Evolutionary conservation across 306 rosid species (phyloP).

Genomic region (Vicia villosa): DNA sequence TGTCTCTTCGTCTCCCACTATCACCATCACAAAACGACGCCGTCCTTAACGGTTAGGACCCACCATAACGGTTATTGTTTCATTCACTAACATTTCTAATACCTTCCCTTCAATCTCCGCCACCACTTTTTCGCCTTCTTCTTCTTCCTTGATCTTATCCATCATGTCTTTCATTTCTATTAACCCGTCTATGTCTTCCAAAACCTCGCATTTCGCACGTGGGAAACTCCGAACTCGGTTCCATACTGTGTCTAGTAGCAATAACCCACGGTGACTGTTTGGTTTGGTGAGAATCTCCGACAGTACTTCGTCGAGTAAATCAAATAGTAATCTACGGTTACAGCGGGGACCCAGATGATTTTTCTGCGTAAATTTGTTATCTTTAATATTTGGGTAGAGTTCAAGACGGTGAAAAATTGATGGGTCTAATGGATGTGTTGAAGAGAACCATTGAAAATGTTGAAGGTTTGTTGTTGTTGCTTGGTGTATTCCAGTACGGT

Average conservation of each 20-base stretch:
- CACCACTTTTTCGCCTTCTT: conserved; percentile 57
- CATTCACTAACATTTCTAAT: conserved; percentile 62
- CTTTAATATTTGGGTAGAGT: conserved; percentile 27
- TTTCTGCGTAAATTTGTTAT: conserved; percentile 10
- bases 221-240: conserved; percentile 56
- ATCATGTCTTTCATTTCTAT: conserved; percentile 62
- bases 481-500: conserved; percentile 51
- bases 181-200: conserved; percentile 77
- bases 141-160: conserved; percentile 9
- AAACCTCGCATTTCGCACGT: conserved; percentile 55
- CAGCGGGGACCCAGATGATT: conserved; percentile 41
- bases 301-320: conserved; percentile 65
- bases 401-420: conserved; percentile 63
- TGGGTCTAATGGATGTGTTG: conserved; percentile 65
- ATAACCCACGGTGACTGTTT: neutral
- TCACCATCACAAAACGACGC: conserved; percentile 34
- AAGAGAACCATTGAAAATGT: conserved; percentile 56
- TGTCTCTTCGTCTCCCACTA: conserved; percentile 30
- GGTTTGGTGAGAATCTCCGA: conserved; percentile 51
- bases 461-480: conserved; percentile 1
- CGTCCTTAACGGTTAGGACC: conserved; percentile 16
- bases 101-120: conserved; percentile 61
- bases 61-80: conserved; percentile 46
- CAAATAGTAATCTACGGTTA: conserved; percentile 61
- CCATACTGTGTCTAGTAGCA: conserved; percentile 50